Base-by-base conservation (phyloP, 345 rosid species). In the Carallia brachiata region DNA sequence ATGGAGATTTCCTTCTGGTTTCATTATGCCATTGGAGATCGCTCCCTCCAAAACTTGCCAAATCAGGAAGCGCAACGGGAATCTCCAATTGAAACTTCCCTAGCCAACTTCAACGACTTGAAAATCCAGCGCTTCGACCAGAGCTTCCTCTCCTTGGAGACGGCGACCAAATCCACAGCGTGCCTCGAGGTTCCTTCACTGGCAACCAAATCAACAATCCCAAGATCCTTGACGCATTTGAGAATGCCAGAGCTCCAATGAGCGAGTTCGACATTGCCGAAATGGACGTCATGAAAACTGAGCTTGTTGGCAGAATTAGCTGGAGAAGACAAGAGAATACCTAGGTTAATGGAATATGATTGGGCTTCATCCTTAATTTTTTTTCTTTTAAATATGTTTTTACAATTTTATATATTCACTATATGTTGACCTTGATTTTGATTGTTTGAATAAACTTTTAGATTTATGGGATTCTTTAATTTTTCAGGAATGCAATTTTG, bases 1-100 rank as follows among this genome's bases (percentile, higher is more conserved):
- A 86, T 91, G 97, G 98, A 91, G 81, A 86, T 94, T 3, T 87
- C 95, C 1, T 88, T 94, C 74, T 89, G 89, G 95, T 78, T 94
- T 96, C 6, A 93, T 94, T 53, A 91, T 94, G 52, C 98, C 98
- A 0, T 94, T 94, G 75, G 86, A 86, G 57, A 83, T 94, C n/a
- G 97, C 97, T n/a, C 98, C 98, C 47, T 89, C 97, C 0, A 97
- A 94, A 16, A 94, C 97, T 0, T 93, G 88, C 80, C 88, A 82
- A 80, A 88, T 94, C 78, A 91, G 98, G 98, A 94, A 94, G 75
- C 91, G 88, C n/a, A 96, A 91, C 31, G 97, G 93, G 4, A 88
- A 90, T 52, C 85, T 94, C 75, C 88, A 8, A 97, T 92, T 0
- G 98, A 94, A 62, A 86, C 88, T 2, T 87, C 96, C 1, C 55